Evolutionary conservation across 139 green algal genomes (phyloP).

Genomic region (Chlamydomonas schloesseri): DNA sequence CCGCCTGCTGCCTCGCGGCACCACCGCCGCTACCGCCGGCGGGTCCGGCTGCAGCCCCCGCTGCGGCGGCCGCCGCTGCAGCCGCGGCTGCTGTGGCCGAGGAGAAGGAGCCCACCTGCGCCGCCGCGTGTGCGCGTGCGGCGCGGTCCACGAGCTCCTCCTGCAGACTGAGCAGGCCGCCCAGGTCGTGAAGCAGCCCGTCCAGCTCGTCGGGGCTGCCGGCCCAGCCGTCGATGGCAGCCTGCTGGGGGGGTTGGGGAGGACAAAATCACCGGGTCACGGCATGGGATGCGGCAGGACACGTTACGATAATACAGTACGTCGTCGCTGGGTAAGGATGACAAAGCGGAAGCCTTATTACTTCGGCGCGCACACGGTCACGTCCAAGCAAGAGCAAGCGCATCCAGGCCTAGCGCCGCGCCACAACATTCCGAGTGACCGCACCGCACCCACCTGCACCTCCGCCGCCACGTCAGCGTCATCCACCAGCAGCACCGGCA

Average conservation of each 20-base stretch:
- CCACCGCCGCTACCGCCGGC: no score
- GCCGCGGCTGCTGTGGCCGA: neutral
- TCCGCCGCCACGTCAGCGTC: conserved; percentile 1
- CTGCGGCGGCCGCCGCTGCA: neutral
- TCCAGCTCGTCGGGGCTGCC: conserved; percentile 6
- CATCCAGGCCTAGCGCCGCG: no score
- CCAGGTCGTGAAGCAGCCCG: neutral
- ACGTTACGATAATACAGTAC: no score
- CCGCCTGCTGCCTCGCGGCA: no score
- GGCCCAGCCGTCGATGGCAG: neutral
- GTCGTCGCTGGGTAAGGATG: no score
- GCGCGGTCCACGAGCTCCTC: neutral
- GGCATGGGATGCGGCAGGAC: no score
- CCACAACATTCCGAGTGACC: no score
- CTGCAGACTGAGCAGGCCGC: neutral
- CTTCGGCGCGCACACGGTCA: no score
- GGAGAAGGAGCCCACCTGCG: neutral
- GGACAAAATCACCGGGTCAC: no score
- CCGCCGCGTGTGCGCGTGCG: neutral
- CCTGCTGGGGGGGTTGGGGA: no score
- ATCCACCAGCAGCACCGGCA: conserved; percentile 20
- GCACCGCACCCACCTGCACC: neutral
- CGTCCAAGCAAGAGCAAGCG: no score
- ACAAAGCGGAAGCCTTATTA: no score
- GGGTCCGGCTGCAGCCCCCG: neutral